Percentiles rank a stretch among this genome's conserved stretches.
Conservation (phyloP, 2,329 filamentous ascomycete genomes). For the Fusarium stilboides region DNA sequence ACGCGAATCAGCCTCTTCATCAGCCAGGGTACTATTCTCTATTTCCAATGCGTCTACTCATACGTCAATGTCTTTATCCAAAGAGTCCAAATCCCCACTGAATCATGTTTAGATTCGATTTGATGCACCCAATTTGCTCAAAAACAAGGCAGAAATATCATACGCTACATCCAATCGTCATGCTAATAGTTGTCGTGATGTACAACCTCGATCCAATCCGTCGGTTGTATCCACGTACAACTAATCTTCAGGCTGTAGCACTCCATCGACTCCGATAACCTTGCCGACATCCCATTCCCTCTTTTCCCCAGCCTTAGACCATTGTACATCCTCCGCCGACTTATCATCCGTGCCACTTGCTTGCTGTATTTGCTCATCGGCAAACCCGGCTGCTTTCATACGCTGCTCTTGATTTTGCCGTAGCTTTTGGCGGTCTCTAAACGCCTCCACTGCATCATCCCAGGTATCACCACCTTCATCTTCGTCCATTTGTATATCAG, state of each 20-base stretch:
- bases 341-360: constrained; percentile 73
- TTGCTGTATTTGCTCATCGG: constrained; percentile 76
- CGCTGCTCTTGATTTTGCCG: constrained; percentile 82
- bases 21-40: background rate
- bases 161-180: constrained; percentile 35
- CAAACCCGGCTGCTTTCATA: constrained; percentile 83
- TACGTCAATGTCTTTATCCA: constrained; percentile 3
- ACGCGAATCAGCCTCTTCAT: constrained; percentile 10
- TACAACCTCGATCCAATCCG: constrained; percentile 20
- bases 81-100: constrained; percentile 1
- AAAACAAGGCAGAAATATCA: constrained; percentile 24
- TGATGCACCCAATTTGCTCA: constrained; percentile 8
- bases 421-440: constrained; percentile 85
- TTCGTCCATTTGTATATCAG: constrained; percentile 69
- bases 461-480: constrained; percentile 74
- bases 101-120: constrained; percentile 1
- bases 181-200: constrained; percentile 21
- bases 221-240: constrained; percentile 9
- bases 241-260: constrained; percentile 25
- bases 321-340: constrained; percentile 76
- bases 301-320: constrained; percentile 78
- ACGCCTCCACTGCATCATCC: constrained; percentile 84
- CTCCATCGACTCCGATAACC: constrained; percentile 40
- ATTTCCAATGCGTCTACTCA: constrained; percentile 18
- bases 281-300: constrained; percentile 75